phyloP scores from a whole-genome alignment of 2,329 filamentous ascomycete species.

The Moelleriella libera region DNA sequence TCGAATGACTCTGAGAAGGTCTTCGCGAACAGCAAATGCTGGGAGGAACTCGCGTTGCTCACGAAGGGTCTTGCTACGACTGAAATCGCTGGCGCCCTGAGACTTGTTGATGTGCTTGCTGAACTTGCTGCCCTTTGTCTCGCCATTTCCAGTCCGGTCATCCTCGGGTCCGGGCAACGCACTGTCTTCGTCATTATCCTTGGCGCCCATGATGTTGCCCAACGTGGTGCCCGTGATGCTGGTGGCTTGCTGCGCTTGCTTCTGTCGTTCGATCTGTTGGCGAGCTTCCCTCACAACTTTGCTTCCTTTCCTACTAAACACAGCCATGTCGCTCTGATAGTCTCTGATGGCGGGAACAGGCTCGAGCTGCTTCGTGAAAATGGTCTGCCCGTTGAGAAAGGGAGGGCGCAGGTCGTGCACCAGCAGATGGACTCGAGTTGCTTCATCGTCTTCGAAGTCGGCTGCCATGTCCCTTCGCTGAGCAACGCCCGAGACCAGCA shows the following conservation, averaged over 20 bases:
- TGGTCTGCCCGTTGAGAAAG: conserved; percentile 84
- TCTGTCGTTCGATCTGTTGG: conserved; percentile 84
- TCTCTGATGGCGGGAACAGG: conserved; percentile 88
- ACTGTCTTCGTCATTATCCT: conserved; percentile 85
- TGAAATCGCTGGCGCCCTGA: conserved; percentile 80
- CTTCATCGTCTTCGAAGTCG: conserved; percentile 87
- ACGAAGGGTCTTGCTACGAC: conserved; percentile 73
- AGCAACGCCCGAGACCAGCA: conserved; percentile 91
- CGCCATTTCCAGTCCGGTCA: conserved; percentile 27
- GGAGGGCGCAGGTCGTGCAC: conserved; percentile 90
- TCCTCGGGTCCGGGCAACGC: conserved; percentile 65
- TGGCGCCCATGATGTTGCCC: conserved; percentile 90
- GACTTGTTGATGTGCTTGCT: conserved; percentile 78
- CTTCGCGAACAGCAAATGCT: conserved; percentile 91
- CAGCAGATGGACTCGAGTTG: conserved; percentile 74
- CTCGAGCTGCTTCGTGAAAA: conserved; percentile 95
- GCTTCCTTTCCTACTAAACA: conserved; percentile 92
- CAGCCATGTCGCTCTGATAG: conserved; percentile 95
- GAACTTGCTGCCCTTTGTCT: conserved; percentile 54
- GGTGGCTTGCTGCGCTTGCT: conserved; percentile 89
- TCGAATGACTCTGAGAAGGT: conserved; percentile 77
- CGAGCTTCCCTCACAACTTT: conserved; percentile 82
- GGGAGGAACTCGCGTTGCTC: conserved; percentile 91
- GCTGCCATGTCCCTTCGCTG: conserved; percentile 70
- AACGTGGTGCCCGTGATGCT: conserved; percentile 83